A percentile compares a stretch with the other conserved stretches of the same genome.
Conservation (phyloP, 192 early-diverging fungal genomes). For the Linnemannia hyalina region DNA sequence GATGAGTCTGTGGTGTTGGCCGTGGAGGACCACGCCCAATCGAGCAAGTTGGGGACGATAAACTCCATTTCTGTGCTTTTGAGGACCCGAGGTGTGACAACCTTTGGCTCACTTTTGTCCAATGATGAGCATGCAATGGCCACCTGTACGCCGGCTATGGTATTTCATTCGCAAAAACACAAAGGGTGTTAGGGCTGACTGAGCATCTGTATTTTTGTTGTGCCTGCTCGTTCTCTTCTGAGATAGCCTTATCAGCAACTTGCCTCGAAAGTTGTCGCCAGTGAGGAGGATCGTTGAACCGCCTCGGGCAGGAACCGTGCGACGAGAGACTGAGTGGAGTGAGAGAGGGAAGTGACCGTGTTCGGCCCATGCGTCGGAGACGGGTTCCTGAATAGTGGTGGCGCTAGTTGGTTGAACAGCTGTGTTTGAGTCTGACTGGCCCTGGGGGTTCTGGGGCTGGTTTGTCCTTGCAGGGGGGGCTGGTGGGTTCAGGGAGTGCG, state of each 20-base stretch:
- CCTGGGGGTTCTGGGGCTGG: background rate
- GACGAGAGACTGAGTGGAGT: slow-evolving; percentile 14
- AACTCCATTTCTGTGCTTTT: slow-evolving; percentile 42
- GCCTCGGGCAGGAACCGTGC: slow-evolving; percentile 22
- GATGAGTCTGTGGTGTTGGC: background rate
- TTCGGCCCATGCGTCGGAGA: slow-evolving; percentile 43
- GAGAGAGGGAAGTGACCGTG: slow-evolving; percentile 43
- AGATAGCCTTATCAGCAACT: background rate
- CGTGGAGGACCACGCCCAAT: slow-evolving; percentile 10
- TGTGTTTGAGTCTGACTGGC: background rate
- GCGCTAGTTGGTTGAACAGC: background rate
- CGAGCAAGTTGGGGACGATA: slow-evolving; percentile 26
- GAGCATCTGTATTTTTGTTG: background rate
- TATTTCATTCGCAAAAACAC: background rate
- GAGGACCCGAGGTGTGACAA: slow-evolving; percentile 30
- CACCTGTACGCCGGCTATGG: slow-evolving; percentile 27
- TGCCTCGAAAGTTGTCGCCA: slow-evolving; percentile 48
- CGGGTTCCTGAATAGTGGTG: background rate
- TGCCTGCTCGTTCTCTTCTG: background rate
- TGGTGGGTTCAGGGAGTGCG: background rate
- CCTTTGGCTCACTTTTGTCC: background rate
- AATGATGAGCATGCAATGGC: slow-evolving; percentile 33
- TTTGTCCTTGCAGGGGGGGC: background rate
- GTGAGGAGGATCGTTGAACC: slow-evolving; percentile 20
- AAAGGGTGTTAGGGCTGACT: background rate